phyloP scores from a whole-genome alignment of 352 stramenopile genomes.

The Poterioochromonas sp. region DNA sequence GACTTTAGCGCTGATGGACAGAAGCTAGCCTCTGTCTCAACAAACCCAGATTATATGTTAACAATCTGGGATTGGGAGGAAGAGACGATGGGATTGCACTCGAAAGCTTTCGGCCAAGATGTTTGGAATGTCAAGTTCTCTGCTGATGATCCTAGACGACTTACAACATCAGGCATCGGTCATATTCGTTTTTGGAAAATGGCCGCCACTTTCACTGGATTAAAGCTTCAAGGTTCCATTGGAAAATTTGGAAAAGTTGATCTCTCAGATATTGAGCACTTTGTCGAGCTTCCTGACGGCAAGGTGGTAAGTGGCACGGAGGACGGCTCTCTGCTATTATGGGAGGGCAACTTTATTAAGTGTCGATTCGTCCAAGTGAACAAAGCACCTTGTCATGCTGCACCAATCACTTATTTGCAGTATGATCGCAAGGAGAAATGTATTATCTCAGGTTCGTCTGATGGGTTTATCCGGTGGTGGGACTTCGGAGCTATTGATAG shows the following conservation, averaged over 20 bases:
- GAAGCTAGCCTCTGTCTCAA: constrained; percentile 73
- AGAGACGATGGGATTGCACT: constrained; percentile 73
- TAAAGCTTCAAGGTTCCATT: constrained; percentile 88
- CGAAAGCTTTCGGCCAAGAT: constrained; percentile 86
- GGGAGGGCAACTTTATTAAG: constrained; percentile 92
- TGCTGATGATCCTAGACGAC: constrained; percentile 66
- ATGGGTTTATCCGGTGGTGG: constrained; percentile 80
- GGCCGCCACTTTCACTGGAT: constrained; percentile 84
- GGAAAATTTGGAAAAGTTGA: constrained; percentile 89
- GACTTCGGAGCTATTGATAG: constrained; percentile 65
- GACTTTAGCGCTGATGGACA: constrained; percentile 59
- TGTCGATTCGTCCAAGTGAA: constrained; percentile 66
- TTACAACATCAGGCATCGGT: constrained; percentile 77
- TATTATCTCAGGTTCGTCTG: constrained; percentile 51
- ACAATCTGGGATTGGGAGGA: constrained; percentile 82
- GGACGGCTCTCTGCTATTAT: constrained; percentile 64
- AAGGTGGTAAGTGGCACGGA: constrained; percentile 57
- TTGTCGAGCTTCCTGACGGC: constrained; percentile 82
- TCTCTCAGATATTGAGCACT: constrained; percentile 79
- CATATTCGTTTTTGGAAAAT: constrained; percentile 92
- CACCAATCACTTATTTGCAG: constrained; percentile 48
- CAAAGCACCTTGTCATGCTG: constrained; percentile 58
- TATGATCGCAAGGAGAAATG: constrained; percentile 32
- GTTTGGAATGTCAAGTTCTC: constrained; percentile 80
- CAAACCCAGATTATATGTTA: constrained; percentile 72